Base-by-base conservation (phyloP, 2,329 filamentous ascomycete species). In the Furcasterigmium sp. region DNA sequence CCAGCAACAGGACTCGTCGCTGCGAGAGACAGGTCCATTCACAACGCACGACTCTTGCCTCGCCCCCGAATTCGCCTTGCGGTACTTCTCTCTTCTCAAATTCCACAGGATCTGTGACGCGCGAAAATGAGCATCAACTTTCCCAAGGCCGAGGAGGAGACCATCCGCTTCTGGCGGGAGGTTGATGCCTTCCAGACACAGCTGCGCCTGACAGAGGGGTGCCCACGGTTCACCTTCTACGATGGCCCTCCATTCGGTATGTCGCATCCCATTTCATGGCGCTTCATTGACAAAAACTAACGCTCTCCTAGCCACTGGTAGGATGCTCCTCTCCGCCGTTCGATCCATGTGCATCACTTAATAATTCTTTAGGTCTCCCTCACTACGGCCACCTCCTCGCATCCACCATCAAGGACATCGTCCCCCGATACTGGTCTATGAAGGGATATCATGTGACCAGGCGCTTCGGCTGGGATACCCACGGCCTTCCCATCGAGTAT, bases 391-490 rank as follows among this genome's bases (percentile, higher is more conserved):
- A 95, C 66, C 70, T 95, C 42, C 75, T 95, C 52, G 87, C 91
- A 29, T 95, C 89, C 17, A 96, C 91, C 39, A 95, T 96, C 70
- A 96, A 97, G 67, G 91, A 96, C 64, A 93, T 95, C 47, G 95
- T 97, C 53, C 90, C 91, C 8, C 76, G 91, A 54, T 97, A 96
- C 66, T 96, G 91, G 89, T 90, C 90, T 41, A 95, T 95, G 91
- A 94, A 94, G 62, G 91, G 91, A 14, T 87, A 84, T 60, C 86
- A 95, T 69, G 91, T 96, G 41, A 88, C 93, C 70, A 80, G 91
- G 51, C 80, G 91, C 46, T 96, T 96, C 54, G 91, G 91, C 42
- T 96, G 91, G 91, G 91, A 96, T 48, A 84, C 91, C 2, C 91
- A 96, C 60, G 91, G 91, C 48, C 76, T 97, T 42, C 91, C 91